A percentile compares a stretch with the other conserved stretches of the same genome.
phyloP scores from a whole-genome alignment of 2,329 filamentous ascomycete species.

The Ceratocystis colombiana region DNA sequence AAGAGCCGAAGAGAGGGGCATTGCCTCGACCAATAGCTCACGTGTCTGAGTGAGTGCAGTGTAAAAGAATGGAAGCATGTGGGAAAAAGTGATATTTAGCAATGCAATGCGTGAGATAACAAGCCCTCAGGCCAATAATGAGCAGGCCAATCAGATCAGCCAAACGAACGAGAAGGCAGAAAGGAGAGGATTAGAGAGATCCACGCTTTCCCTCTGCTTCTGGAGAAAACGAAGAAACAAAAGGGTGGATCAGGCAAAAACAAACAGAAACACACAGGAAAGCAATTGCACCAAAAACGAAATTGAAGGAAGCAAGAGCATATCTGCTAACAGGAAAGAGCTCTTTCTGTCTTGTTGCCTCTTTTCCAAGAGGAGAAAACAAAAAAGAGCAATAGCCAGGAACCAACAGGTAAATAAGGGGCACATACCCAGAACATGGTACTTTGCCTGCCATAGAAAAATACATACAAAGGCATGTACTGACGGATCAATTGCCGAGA shows the following conservation, averaged over 20 bases:
- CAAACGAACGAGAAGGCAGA: neutral
- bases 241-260: slow-evolving; percentile 10
- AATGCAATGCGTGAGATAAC: neutral
- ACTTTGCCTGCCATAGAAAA: neutral
- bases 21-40: neutral
- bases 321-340: neutral
- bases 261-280: neutral
- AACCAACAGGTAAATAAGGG: neutral
- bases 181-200: neutral
- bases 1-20: neutral
- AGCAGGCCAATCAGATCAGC: neutral
- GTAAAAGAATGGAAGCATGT: neutral
- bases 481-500: slow-evolving; percentile 14
- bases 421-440: neutral
- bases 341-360: slow-evolving; percentile 2
- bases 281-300: slow-evolving; percentile 13
- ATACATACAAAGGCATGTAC: neutral
- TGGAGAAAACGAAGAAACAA: slow-evolving; percentile 9
- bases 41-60: neutral
- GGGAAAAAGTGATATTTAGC: neutral
- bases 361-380: neutral
- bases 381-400: neutral
- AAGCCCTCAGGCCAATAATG: neutral
- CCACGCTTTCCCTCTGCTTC: neutral
- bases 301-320: slow-evolving; percentile 22